Evolutionary conservation across 2,329 filamentous ascomycete species (phyloP), one percentile per base, ranked within the genome.

Genomic region (Bisporella sp.): DNA sequence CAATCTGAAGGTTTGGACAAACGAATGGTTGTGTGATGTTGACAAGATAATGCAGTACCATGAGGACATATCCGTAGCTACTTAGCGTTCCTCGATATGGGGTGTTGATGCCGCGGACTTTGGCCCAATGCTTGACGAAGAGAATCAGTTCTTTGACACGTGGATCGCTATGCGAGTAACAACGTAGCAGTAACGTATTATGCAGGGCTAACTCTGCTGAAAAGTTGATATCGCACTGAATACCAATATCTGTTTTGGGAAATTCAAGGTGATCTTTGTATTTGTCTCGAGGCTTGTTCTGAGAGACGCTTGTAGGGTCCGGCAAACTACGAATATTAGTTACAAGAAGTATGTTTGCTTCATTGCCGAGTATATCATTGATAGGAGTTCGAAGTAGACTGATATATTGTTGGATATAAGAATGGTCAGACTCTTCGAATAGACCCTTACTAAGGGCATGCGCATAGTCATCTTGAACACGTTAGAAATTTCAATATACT

Each of bases 221-320:
- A 64, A 96, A 96, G 67, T 95, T 95, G 73, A 96, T 89, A 64
- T 96, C 89, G 64, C 88, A 93, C 64, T 91, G 87, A 11, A 92
- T 87, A n/a, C 89, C 89, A 31, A 85, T 79, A 4, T 84, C 84
- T 6, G 73, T 72, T 62, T 88, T 88, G 5, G 87, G 87, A 51
- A 92, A 92, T 65, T 93, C 89, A 2, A 95, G 77, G 29, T 73
- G 72, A 59, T 84, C 77, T 52, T 69, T 71, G 62, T 78, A 79
- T 31, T 71, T 72, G 57, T 82, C 75, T 51, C 72, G 72, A 5
- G 76, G 71, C 54, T 77, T 75, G 61, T 77, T 62, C 9, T 48
- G 75, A 6, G 73, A 67, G 41, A 67, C 71, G n/a, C 74, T 68
- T 46, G 79, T 61, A 11, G 63, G 64, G 49, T 66, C 62, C 6